These are phyloP conservation scores for Citrus sinensis DNA, from an alignment of 345 rosid genomes.

Conservation along the genomic window DVS_A1.0 CM039169.1:16787001-16787500, in stretches of 20 bases:
- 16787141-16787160: background rate
- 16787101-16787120: background rate
- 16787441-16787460: background rate
- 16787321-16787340: background rate
- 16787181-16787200: background rate
- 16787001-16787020: background rate
- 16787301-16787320: background rate
- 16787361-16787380: background rate
- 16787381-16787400: background rate
- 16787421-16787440: background rate
- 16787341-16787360: background rate
- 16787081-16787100: background rate
- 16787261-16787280: background rate
- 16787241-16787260: background rate
- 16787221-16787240: background rate
- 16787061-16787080: background rate
- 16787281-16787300: background rate
- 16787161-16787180: background rate
- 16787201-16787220: background rate
- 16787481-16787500: background rate
- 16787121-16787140: background rate
- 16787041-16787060: background rate
- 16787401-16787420: background rate
- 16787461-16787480: background rate
- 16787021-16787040: background rate